Evolutionary conservation across 2,329 filamentous ascomycete genomes (phyloP).

Genomic region (Alternaria sp.): DNA sequence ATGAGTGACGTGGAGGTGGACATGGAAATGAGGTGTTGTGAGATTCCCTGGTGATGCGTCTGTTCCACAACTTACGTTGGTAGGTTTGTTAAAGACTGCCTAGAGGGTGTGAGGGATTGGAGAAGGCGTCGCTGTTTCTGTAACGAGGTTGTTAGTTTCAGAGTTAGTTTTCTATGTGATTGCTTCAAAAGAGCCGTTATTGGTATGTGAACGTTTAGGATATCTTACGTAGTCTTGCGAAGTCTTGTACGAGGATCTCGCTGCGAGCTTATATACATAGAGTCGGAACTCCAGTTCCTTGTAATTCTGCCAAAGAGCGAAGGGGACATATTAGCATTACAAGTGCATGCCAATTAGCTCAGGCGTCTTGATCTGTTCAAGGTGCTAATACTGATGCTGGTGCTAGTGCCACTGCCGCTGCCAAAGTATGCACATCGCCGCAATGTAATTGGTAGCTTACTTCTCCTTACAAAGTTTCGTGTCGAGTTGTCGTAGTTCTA

Average conservation of each 20-base stretch:
- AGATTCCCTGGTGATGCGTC: neutral
- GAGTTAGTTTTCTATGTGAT: fast-evolving
- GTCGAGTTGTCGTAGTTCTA: neutral
- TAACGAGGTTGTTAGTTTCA: neutral
- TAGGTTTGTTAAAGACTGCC: fast-evolving
- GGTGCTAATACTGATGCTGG: neutral
- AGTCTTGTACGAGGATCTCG: neutral
- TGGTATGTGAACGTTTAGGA: fast-evolving
- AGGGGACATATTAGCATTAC: too few species aligned
- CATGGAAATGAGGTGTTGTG: neutral
- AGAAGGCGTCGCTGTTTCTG: neutral
- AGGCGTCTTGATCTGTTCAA: neutral
- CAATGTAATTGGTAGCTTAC: neutral
- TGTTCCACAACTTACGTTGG: neutral
- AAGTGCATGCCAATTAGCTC: too few species aligned
- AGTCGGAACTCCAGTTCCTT: too few species aligned
- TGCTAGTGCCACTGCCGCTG: neutral
- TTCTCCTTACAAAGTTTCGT: neutral
- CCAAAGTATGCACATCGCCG: neutral
- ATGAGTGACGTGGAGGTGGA: neutral
- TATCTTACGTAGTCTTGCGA: neutral
- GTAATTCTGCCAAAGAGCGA: too few species aligned
- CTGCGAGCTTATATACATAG: neutral
- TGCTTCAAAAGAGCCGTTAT: neutral
- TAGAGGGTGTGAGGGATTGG: neutral